phyloP scores from a whole-genome alignment of 2,329 filamentous ascomycete genomes.

The Phialophora chinensis region DNA sequence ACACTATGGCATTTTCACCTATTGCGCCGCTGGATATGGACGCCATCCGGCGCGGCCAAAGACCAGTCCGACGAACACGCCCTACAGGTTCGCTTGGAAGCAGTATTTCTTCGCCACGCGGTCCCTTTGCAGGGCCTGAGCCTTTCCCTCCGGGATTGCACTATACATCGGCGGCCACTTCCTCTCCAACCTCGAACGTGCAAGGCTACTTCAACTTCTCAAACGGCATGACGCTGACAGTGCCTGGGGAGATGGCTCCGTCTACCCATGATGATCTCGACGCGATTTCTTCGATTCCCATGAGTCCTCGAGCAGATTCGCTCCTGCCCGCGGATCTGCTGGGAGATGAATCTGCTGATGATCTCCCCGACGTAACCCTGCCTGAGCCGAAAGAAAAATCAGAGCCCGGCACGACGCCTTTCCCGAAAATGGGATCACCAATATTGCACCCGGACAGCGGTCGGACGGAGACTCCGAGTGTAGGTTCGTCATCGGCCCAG shows the following conservation, averaged over 20 bases:
- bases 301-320: conserved; percentile 68
- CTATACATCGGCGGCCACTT: conserved; percentile 57
- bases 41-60: conserved; percentile 48
- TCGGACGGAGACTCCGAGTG: conserved; percentile 50
- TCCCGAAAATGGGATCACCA: conserved; percentile 35
- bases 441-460: conserved; percentile 42
- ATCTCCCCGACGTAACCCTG: conserved; percentile 41
- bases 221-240: conserved; percentile 65
- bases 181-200: conserved; percentile 57
- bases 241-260: conserved; percentile 47
- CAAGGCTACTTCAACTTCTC: conserved; percentile 66
- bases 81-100: conserved; percentile 55
- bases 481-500: conserved; percentile 52
- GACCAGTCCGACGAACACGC: conserved; percentile 49
- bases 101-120: conserved; percentile 55
- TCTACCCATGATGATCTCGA: conserved; percentile 55
- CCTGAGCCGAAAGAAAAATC: conserved; percentile 24
- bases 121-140: conserved; percentile 48
- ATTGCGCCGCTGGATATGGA: conserved; percentile 51
- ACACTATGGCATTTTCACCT: conserved; percentile 48
- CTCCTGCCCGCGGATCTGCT: conserved; percentile 67
- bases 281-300: conserved; percentile 62
- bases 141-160: conserved; percentile 47
- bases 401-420: conserved; percentile 25
- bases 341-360: conserved; percentile 55